Base-by-base conservation (phyloP, 2,329 filamentous ascomycete genomes). In the Xylariaceae sp. region DNA sequence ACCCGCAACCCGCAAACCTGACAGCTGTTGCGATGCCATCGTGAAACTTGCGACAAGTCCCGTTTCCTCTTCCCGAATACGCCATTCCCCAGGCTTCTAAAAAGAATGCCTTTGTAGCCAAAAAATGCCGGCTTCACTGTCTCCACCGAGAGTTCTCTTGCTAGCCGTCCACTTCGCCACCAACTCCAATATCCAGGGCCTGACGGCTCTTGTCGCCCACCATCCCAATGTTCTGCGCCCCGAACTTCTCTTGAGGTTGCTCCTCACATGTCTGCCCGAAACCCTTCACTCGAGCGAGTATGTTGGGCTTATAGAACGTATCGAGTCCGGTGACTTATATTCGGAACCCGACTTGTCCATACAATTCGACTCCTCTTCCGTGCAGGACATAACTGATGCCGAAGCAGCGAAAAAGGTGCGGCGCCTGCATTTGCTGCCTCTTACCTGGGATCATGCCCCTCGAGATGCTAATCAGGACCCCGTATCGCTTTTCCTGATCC, bases 201-300 rank as follows among this genome's bases (percentile, higher is more conserved):
- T 94, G 55, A 77, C 80, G 53, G 75, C 74, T 49, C 74, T 94
- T 57, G 77, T 82, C 49, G 74, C 79, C 19, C 73, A 76, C 37
- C 74, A 87, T 61, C 70, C 72, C 49, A 73, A 79, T 51, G 76
- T 85, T 36, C 74, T 94, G 51, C 76, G 79, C 26, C 78, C 80
- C 42, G 82, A 87, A 53, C 73, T 90, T 13, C 67, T 89, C 21
- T 76, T 94, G 54, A 84, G 86, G 42, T 84, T 94, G 49, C 72
- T 95, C 19, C 78, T 95, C 43, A 89, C 86, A 18, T 89, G 86
- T 66, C 77, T 95, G 1, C 89, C 90, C 22, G 88, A 92, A 69
- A 85, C 80, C 41, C 66, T 83, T 5, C 80, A 80, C 5, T 83
- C 89, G 5, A 71, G 71, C n/a, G 68, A 75, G 43, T 92, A 92